phyloP scores from a whole-genome alignment of 768 basidiomycete species.

The Phylloporus rhodoxanthus region DNA sequence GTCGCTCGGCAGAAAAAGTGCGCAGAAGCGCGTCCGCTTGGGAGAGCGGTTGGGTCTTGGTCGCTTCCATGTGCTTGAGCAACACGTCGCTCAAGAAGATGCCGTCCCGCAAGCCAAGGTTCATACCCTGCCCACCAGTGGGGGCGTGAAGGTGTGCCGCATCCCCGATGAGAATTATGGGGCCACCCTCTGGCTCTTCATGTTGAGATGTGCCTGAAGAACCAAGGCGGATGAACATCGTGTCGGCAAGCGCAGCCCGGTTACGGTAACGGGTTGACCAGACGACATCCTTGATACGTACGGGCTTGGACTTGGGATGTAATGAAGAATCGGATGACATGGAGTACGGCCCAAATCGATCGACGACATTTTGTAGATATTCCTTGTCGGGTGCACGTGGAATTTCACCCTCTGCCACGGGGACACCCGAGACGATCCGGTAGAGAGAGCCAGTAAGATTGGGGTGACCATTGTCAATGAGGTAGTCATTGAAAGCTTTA shows the following conservation, averaged over 20 bases:
- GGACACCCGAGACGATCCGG: conserved; percentile 40
- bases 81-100: conserved; percentile 40
- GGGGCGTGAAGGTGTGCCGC: conserved; percentile 53
- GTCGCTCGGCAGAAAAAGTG: conserved; percentile 34
- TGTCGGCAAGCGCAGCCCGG: conserved; percentile 41
- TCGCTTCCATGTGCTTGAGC: conserved; percentile 29
- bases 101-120: conserved; percentile 52
- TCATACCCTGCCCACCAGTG: conserved; percentile 55
- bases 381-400: conserved; percentile 34
- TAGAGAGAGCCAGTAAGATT: conserved; percentile 19
- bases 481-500: conserved; percentile 15
- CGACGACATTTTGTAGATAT: conserved; percentile 41
- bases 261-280: conserved; percentile 48
- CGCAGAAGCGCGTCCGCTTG: conserved; percentile 32
- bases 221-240: conserved; percentile 30
- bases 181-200: conserved; percentile 12
- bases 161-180: conserved; percentile 35
- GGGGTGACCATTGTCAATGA: conserved; percentile 13
- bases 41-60: conserved; percentile 6
- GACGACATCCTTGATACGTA: conserved; percentile 34
- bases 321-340: conserved; percentile 36
- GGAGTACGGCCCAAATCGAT: conserved; percentile 35
- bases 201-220: background rate
- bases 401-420: conserved; percentile 31
- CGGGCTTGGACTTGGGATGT: conserved; percentile 26